Evolutionary conservation across 306 rosid species (phyloP).

Genomic region (Lathyrus tuberosus): DNA sequence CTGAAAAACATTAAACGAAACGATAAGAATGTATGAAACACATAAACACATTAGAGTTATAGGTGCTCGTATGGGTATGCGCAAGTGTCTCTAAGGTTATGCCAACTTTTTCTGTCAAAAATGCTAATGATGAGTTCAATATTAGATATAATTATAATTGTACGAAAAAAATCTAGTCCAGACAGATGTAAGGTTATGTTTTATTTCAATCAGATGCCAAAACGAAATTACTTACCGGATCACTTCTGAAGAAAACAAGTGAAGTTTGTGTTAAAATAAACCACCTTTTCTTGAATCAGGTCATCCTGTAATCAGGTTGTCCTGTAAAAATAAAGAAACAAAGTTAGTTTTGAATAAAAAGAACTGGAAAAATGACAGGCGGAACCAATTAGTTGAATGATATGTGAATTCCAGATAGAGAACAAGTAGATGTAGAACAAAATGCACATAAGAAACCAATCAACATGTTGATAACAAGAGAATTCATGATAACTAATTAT

Average conservation of each 20-base stretch:
- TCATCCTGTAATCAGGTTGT: constrained; percentile 62
- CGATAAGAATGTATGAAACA: constrained; percentile 8
- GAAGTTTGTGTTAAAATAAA: constrained; percentile 89
- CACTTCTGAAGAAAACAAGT: constrained; percentile 96
- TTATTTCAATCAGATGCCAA: background rate
- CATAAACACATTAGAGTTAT: background rate
- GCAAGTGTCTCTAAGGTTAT: constrained; percentile 5
- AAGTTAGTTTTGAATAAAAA: background rate
- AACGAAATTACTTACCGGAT: constrained; percentile 75
- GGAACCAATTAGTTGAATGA: background rate
- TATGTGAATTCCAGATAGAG: constrained; percentile 24
- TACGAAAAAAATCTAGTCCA: background rate
- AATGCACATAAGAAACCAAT: no score
- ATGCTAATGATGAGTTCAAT: background rate
- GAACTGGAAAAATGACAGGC: background rate
- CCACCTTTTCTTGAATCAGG: constrained; percentile 99
- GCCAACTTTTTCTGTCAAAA: background rate
- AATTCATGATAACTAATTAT: background rate
- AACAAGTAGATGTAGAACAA: constrained; percentile 1
- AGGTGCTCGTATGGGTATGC: background rate
- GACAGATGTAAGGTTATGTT: constrained; percentile 5
- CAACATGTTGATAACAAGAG: background rate
- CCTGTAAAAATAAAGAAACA: constrained; percentile 47
- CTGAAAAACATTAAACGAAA: constrained; percentile 45
- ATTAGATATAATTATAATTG: no score